Evolutionary conservation across 169 alveolate species (phyloP), one percentile per base, ranked within the genome.

Genomic region (Plasmodium adleri): DNA sequence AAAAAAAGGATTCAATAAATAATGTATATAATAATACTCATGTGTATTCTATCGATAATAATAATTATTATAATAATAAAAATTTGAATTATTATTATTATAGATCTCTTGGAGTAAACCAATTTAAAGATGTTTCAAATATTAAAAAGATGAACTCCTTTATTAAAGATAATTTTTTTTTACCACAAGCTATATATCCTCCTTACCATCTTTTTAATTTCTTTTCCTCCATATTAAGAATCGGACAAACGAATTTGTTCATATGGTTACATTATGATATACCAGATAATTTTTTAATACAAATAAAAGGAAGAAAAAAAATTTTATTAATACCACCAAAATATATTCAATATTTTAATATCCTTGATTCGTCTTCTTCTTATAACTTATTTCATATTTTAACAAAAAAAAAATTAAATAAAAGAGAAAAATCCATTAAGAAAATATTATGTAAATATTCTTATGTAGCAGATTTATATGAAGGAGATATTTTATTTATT

Each of bases 271-370:
- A 85, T 49, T 85, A 85, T 59, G 91, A 85, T 58, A 85, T 71
- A 47, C 91, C 91, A 20, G 91, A 85, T 47, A 85, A 85, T 58
- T 85, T 85, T 62, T 63, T 85, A 56, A 85, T 85, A 39, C 91
- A 85, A 54, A 73, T 85, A 85, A 85, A 58, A 85, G 91, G 91
- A 85, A 85, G 91, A 58, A 85, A 85, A 70, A 85, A 70, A 70
- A 66, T 85, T 70, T 58, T 85, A 59, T 58, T 85, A 70, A 85
- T 85, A 9, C 91, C 72, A 3, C 91, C 91, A 2, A 68, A 85
- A 50, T 85, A 32, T 59, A 64, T 85, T 47, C 70, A 67, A 70
- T 85, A 85, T 85, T 85, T 85, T 85, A 45, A 85, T 10, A 85
- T 85, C 22, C 2, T 85, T 1, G 47, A 66, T 85, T 85, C 91